Evolutionary conservation across 2,329 filamentous ascomycete species (phyloP).

Genomic region (Dryadomyces quercus-mongolicae): DNA sequence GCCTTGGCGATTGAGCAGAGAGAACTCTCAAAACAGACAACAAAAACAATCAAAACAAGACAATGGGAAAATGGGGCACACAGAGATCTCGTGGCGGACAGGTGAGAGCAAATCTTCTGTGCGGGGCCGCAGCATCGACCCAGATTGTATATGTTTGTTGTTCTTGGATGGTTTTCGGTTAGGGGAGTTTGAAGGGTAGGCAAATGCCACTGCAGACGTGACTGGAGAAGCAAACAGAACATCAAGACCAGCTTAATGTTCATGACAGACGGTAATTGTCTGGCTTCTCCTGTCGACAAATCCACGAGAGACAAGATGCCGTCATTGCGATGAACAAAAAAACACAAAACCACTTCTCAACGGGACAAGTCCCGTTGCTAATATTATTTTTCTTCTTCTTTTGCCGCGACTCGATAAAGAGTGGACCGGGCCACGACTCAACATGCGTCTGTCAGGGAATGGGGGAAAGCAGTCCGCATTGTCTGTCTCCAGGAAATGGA

Average conservation of each 20-base stretch:
- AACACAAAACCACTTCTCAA: not conserved
- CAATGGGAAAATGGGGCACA: not conserved
- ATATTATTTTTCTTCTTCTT: not conserved
- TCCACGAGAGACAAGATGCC: not conserved
- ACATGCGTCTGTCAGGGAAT: not conserved
- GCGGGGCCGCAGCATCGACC: conserved; percentile 43
- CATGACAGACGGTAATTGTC: not conserved
- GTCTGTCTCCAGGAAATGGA: not conserved
- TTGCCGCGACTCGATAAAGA: conserved; percentile 5
- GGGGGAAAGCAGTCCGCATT: not conserved
- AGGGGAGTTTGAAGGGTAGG: not conserved
- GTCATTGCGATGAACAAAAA: not conserved
- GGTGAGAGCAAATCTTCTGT: conserved; percentile 11
- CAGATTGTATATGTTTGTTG: conserved; percentile 16
- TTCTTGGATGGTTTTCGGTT: not conserved
- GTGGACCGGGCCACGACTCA: conserved; percentile 4
- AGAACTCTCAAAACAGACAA: not conserved
- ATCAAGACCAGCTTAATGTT: conserved; percentile 6
- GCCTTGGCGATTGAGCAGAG: conserved; percentile 7
- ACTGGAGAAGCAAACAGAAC: not conserved
- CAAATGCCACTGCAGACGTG: not conserved
- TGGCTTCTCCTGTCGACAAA: not conserved
- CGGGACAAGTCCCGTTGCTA: not conserved
- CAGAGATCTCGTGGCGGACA: not conserved
- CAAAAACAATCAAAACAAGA: not conserved